Evolutionary conservation across 75 land plant species (phyloP), one percentile per base, ranked within the genome.

Genomic region (Pinus albicaulis): DNA sequence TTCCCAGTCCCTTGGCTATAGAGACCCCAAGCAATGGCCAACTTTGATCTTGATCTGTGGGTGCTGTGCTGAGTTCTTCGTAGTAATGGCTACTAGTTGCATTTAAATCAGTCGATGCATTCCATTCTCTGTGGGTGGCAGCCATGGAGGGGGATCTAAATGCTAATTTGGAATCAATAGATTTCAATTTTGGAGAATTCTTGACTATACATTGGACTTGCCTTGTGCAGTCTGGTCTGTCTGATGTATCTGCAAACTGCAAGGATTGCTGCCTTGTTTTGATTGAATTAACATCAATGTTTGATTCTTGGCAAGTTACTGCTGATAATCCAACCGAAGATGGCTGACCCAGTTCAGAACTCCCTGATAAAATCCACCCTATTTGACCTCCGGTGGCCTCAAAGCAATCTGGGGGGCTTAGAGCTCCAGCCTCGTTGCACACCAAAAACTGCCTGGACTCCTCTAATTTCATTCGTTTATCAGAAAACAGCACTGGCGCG

Each of bases 1-100:
- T 77, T 22, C 78, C 66, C 65, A 28, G 19, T 13, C 65, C 76
- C 69, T n/a, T 68, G 71, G 71, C 48, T 7, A 68, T 68, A 41
- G 71, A 68, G 23, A 68, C 71, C 12, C 71, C 71, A 23, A 68
- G n/a, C 53, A 44, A 38, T 41, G 71, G 71, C 71, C 71, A 68
- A 20, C 48, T 68, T 68, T 68, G 71, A 12, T 68, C 71, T 19
- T 68, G 71, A 34, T 68, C 71, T 28, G 20, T 38, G 7, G 14
- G 66, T 16, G 20, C 66, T 8, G 22, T 19, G n/a, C 22, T 17
- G 52, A 38, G 41, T 36, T 68, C 71, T 20, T 41, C 71, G 7
- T 41, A 38, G 48, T 68, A 41, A 68, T 19, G 52, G 71, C 71
- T 41, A 41, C n/a, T 38, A n/a, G 41, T 68, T 38, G 20, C 52